A percentile compares a stretch with the other conserved stretches of the same genome.
Conservation (phyloP, 2,329 filamentous ascomycete genomes). For the Arthrobotrys iridis region DNA sequence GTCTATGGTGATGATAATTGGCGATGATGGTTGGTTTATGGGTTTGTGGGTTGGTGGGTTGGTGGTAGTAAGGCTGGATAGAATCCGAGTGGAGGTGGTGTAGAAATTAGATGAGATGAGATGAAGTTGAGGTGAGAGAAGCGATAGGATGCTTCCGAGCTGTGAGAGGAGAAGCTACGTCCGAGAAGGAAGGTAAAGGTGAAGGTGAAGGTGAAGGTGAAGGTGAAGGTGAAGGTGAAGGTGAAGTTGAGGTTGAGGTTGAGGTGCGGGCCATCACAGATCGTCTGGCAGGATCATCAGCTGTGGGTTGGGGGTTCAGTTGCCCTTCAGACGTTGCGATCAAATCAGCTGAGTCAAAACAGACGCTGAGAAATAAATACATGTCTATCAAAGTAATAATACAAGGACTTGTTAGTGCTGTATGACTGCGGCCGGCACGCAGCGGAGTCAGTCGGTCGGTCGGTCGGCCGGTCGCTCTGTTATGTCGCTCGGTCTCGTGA, state of each 20-base stretch:
- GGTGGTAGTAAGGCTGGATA: no score
- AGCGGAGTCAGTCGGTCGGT: neutral
- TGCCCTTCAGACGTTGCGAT: no score
- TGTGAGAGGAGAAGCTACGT: no score
- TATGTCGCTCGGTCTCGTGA: conserved; percentile 5
- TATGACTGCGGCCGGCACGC: neutral
- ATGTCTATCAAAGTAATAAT: conserved; percentile 4
- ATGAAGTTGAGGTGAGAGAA: no score
- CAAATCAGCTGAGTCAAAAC: conserved; percentile 3
- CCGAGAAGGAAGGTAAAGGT: neutral
- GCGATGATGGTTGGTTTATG: no score
- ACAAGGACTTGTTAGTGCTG: neutral
- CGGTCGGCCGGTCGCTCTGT: neutral
- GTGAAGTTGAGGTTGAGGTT: neutral
- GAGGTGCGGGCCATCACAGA: conserved; percentile 9
- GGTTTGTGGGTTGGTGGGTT: no score
- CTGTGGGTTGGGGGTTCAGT: no score
- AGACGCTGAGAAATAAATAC: neutral
- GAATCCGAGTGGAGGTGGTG: no score
- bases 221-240: neutral
- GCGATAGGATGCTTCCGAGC: no score
- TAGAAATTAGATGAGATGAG: no score
- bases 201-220: neutral
- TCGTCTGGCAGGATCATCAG: neutral
- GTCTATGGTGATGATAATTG: neutral